Conservation (phyloP, 441 rosid species). For the Populus hybrid region DNA sequence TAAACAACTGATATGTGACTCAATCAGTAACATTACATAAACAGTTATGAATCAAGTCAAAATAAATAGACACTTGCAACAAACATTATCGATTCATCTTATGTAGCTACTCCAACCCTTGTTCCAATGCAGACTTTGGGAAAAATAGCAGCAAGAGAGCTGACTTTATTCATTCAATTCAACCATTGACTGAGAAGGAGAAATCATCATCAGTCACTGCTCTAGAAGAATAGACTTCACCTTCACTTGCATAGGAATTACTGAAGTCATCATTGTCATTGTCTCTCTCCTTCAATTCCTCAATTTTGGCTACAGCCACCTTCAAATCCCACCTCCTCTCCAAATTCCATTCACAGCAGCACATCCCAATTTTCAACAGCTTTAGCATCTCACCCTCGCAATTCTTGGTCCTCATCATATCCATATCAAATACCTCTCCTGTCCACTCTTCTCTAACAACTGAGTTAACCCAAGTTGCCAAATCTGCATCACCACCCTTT, state of each 20-base stretch:
- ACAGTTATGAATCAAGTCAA: background rate
- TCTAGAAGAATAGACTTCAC: slow-evolving; percentile 41
- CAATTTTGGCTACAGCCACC: slow-evolving; percentile 55
- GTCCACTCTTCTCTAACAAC: slow-evolving; percentile 87
- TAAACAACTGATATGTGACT: background rate
- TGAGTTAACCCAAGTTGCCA: slow-evolving; percentile 78
- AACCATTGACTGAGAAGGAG: slow-evolving; percentile 42
- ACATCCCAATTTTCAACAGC: slow-evolving; percentile 79
- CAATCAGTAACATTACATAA: background rate
- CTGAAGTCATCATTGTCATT: slow-evolving; percentile 45
- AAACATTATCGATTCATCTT: background rate
- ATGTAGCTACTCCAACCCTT: background rate
- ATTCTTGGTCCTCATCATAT: slow-evolving; percentile 57
- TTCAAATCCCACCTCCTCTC: slow-evolving; percentile 71
- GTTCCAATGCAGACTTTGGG: background rate
- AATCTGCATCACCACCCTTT: slow-evolving; percentile 48
- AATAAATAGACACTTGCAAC: background rate
- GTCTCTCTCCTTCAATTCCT: slow-evolving; percentile 57
- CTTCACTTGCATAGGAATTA: slow-evolving; percentile 59
- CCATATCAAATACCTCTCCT: slow-evolving; percentile 78
- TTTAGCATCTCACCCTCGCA: slow-evolving; percentile 75
- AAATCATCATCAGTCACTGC: slow-evolving; percentile 57
- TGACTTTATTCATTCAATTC: background rate
- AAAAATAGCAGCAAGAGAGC: background rate
- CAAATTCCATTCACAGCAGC: slow-evolving; percentile 73